Evolutionary conservation across 345 rosid genomes (phyloP), one percentile per base, ranked within the genome.

Genomic region (Sonneratia caseolaris): DNA sequence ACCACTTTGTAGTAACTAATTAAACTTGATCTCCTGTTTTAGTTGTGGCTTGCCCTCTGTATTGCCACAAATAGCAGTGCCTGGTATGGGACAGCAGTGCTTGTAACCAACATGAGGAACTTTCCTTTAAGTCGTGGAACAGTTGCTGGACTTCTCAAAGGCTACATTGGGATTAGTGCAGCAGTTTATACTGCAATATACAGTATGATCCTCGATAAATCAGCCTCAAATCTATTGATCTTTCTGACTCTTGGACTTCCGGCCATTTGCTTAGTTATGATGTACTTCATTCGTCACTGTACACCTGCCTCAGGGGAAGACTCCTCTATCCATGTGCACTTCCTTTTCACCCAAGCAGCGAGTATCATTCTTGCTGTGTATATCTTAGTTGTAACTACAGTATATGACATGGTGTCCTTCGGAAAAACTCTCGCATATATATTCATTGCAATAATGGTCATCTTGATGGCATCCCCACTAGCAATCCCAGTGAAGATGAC

Each of bases 31-130:
- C 43, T 40, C 9, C 37, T 72, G 61, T 72, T 72, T 81, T 87
- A 95, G 99, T 78, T 95, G 70, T 95, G 89, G 82, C 65, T 89
- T 48, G 97, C 96, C 37, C 88, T 90, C 32, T 84, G 75, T 73
- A 68, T 95, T 47, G 99, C 82, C 14, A 77, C 96, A 64, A 89
- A 92, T 72, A 86, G 97, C 78, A 87, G 81, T 77, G 89, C 97
- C 55, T 92, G 98, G 98, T 86, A 82, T 79, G 86, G 90, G 72
- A 92, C 96, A 18, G 91, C 95, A 61, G 91, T 90, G 77, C 87
- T 92, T 22, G 97, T 90, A 64, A 92, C 98, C 57, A 92, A 92
- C 79, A 92, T 92, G 98, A 86, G 91, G 85, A 92, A 92, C 82
- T 93, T 93, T 72, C 96, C 96, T 45, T 81, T 87, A 37, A 86